Evolutionary conservation across 345 rosid species (phyloP).

Genomic region (Syzygium aqueum): DNA sequence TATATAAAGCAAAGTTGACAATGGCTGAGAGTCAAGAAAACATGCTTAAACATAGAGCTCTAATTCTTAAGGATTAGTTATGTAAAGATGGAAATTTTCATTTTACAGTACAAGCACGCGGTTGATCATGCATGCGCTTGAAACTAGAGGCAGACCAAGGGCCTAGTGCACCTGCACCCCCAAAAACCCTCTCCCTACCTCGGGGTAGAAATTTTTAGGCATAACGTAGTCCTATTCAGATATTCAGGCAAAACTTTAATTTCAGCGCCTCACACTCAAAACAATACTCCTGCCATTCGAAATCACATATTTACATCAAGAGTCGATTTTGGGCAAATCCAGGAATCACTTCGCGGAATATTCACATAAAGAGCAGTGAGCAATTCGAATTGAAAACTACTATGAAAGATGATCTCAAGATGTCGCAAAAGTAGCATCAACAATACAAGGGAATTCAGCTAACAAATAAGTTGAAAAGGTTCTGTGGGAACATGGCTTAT

Average conservation of each 20-base stretch:
- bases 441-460: neutral
- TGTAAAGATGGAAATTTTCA: neutral
- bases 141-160: neutral
- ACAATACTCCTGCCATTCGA: neutral
- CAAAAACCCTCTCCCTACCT: neutral
- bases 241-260: neutral
- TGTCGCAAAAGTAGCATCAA: neutral
- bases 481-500: neutral
- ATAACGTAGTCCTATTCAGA: neutral
- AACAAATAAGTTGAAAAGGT: neutral
- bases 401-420: neutral
- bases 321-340: neutral
- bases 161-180: neutral
- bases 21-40: neutral
- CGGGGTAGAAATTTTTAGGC: neutral
- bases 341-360: neutral
- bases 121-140: neutral
- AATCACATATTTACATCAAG: neutral
- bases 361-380: neutral
- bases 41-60: neutral
- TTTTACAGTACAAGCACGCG: neutral
- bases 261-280: neutral
- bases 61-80: neutral
- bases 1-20: neutral
- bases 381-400: neutral